Base-by-base conservation (phyloP, 305 asterid genomes). In the Fraxinus velutina region DNA sequence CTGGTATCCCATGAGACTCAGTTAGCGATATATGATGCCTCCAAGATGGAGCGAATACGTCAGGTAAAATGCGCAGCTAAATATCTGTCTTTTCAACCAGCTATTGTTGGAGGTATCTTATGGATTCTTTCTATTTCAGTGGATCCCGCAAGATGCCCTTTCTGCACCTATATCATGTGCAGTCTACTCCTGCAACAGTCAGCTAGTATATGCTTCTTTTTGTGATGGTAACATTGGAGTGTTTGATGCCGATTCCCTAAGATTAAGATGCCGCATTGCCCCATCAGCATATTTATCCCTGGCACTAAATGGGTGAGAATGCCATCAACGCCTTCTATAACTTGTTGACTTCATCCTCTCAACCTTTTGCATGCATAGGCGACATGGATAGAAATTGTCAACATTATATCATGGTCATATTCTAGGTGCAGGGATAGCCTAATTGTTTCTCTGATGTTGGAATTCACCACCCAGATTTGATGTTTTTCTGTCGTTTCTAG, bases 1-100 rank as follows among this genome's bases (percentile, higher is more conserved):
- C 92, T 96, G 73, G 98, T 96, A 75, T 91, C 94, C 27, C 99
- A 96, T 79, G 99, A 96, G 83, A 91, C 97, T 13, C 98, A 96
- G 82, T 83, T 96, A 60, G 99, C 98, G 74, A 79, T 92, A 81
- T 96, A 96, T 78, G 99, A 94, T 86, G 93, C 89, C 83, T 93
- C 97, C 79, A 96, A 96, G 90, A 93, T 96, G 97, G 99, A 96
- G 71, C 94, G 97, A 37, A 90, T 90, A 77, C 97, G 96, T 78
- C 99, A 96, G 97, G 99, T 94, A 86, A 71, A 83, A 50, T 73
- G 50, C 42, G 76, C 52, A 52, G 73, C 47, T 42, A 30, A 30
- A 27, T 29, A 17, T 76, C 68, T 78, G 42, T 75, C 84, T 68
- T 80, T 72, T 37, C 33, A 24, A 21, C 42, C 37, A 12, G 10